Evolutionary conservation across 2,329 filamentous ascomycete genomes (phyloP), one percentile per base, ranked within the genome.

Genomic region (Chaetomium strumarium): DNA sequence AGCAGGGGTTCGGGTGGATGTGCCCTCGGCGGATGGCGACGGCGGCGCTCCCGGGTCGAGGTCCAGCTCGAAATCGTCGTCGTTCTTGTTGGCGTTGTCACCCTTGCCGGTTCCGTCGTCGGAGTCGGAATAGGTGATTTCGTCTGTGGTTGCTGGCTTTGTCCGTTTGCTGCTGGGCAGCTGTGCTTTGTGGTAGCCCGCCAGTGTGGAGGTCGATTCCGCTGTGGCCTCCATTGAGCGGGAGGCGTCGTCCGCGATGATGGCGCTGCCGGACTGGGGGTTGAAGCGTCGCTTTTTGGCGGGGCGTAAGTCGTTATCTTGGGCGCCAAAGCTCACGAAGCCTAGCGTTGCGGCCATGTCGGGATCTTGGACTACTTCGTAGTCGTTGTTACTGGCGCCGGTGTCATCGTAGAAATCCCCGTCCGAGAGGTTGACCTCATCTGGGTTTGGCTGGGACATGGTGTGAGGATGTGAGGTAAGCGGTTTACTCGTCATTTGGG

Each of bases 331-430:
- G 52, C 80, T 77, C 9, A 83, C 78, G 68, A 90, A 90, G 57
- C 87, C 87, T 83, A 90, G 85, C 43, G 79, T 76, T 39, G 79
- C 78, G 19, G 83, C 83, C 66, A 88, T 82, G 48, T 79, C 78
- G 39, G 72, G 13, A 31, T 49, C 74, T 17, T 53, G 11, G 43
- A 47, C 38, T 14, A 47, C 45, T 14, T 55, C 40, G 53, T 64
- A 64, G n/a, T 65, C 64, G 36, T 68, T 63, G 44, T 61, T 53
- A 19, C 49, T 42, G 30, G 31, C 42, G 55, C 55, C 38, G n/a
- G 30, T 16, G 19, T 42, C 19, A 34, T 42, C 7, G 81, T 36
- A 17, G 19, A 40, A 30, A 19, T 52, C 42, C 11, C 40, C 51
- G 33, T 55, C 49, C 16, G 36, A 41, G 19, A 55, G 53, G 40